phyloP scores from a whole-genome alignment of 116 monocot species.

The Phalaenopsis hybrid region DNA sequence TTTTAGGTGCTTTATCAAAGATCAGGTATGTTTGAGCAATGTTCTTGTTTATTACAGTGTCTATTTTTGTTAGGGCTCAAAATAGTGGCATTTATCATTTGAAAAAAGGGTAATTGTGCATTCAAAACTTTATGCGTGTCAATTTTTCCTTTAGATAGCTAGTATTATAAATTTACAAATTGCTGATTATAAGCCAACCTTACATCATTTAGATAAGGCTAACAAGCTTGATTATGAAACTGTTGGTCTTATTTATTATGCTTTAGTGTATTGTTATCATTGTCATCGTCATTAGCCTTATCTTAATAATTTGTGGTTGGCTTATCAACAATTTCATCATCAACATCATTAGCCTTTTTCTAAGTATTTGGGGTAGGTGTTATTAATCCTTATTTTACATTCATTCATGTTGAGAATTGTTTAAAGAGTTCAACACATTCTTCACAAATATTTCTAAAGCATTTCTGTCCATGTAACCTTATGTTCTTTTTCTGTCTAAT shows the following conservation, averaged over 20 bases:
- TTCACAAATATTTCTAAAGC: neutral
- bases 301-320: neutral
- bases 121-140: neutral
- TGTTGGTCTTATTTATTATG: neutral
- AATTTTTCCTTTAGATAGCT: neutral
- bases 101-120: neutral
- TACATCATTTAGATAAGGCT: neutral
- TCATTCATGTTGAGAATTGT: neutral
- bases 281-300: neutral
- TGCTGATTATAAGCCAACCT: neutral
- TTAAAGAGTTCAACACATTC: neutral
- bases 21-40: slow-evolving; percentile 56
- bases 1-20: slow-evolving; percentile 92
- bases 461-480: neutral
- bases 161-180: neutral
- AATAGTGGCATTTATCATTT: neutral
- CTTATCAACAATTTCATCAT: neutral
- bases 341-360: too few relatives aligned
- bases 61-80: neutral
- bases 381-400: neutral
- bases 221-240: neutral
- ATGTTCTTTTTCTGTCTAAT: neutral
- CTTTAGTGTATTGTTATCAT: neutral
- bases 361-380: neutral
- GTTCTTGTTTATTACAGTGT: neutral